Percentiles rank a stretch among this genome's conserved stretches.
These are phyloP conservation scores for Fusarium liriodendri DNA, from an alignment of 2,329 filamentous ascomycete species.

Conservation along the genomic window DNA sequence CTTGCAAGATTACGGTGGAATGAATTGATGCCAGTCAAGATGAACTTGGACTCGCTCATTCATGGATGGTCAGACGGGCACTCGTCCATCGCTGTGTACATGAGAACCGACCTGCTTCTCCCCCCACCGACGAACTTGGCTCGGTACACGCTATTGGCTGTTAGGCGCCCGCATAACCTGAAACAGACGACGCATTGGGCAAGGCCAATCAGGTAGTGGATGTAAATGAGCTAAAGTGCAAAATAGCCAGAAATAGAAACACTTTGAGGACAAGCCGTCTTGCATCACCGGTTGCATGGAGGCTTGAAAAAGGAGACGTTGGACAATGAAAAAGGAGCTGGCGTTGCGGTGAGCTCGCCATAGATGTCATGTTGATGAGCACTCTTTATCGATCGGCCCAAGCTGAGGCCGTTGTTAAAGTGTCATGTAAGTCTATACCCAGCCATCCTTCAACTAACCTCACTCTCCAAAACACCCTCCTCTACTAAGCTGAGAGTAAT, in stretches of 20 bases:
- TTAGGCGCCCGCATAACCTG: constrained; percentile 49
- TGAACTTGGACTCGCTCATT: not conserved
- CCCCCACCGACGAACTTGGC: constrained; percentile 24
- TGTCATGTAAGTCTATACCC: not conserved
- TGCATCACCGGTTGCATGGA: not conserved
- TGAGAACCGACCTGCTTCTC: constrained; percentile 5
- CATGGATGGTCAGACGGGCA: constrained; percentile 24
- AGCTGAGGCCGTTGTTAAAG: not conserved
- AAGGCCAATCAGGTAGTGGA: constrained; percentile 38
- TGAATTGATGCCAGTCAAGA: not conserved
- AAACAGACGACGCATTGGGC: constrained; percentile 48
- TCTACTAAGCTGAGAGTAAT: constrained; percentile 12
- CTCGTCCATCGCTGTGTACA: constrained; percentile 10
- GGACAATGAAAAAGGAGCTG: constrained; percentile 4
- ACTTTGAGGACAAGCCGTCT: constrained; percentile 6
- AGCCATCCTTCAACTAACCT: not conserved
- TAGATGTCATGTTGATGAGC: not conserved
- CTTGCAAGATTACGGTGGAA: not conserved
- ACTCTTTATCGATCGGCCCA: not conserved
- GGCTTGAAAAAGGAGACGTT: constrained; percentile 12
- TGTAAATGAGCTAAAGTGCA: constrained; percentile 13
- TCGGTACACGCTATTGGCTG: constrained; percentile 41
- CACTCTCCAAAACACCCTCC: not conserved
- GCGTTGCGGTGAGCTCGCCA: not conserved
- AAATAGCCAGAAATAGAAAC: constrained; percentile 43